Conservation (phyloP, 2,329 filamentous ascomycete species). For the Ophiocordyceps unilateralis region DNA sequence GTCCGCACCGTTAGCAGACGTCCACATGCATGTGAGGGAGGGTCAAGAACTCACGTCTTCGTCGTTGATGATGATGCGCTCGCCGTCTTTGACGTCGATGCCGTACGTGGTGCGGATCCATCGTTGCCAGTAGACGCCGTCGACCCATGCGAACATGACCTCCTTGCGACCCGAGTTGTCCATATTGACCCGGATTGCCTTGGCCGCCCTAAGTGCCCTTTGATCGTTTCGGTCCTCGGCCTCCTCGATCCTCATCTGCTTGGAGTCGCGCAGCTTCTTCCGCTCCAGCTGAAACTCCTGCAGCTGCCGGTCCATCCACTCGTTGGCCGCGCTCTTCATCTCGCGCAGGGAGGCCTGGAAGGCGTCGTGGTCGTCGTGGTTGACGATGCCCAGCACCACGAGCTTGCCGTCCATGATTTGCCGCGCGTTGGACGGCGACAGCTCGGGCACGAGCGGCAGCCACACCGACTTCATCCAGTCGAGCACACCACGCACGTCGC, state of each 20-base stretch:
- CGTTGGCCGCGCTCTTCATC: constrained; percentile 85
- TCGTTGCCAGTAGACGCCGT: constrained; percentile 91
- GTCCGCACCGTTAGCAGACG: constrained; percentile 1
- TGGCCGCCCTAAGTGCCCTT: constrained; percentile 68
- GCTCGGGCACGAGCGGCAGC: constrained; percentile 87
- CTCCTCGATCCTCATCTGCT: constrained; percentile 90
- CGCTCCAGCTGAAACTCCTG: constrained; percentile 83
- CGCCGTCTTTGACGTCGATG: constrained; percentile 72
- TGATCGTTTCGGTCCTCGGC: constrained; percentile 87
- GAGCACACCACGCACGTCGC: constrained; percentile 61
- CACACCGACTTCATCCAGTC: constrained; percentile 94
- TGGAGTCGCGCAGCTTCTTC: constrained; percentile 83
- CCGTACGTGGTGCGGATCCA: constrained; percentile 95
- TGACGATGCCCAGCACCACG: constrained; percentile 83
- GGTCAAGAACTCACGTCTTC: constrained; percentile 57
- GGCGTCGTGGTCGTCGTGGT: constrained; percentile 60
- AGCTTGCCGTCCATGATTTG: constrained; percentile 93
- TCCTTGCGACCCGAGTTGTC: constrained; percentile 74
- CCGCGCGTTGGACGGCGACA: constrained; percentile 76
- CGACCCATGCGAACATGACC: constrained; percentile 92
- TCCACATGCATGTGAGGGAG: not conserved
- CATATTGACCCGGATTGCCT: constrained; percentile 84
- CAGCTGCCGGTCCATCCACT: constrained; percentile 96
- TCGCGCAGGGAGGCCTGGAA: constrained; percentile 68
- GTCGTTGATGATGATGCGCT: constrained; percentile 90